Conservation (phyloP, 768 basidiomycete species). For the Thelephora aurantiotincta region DNA sequence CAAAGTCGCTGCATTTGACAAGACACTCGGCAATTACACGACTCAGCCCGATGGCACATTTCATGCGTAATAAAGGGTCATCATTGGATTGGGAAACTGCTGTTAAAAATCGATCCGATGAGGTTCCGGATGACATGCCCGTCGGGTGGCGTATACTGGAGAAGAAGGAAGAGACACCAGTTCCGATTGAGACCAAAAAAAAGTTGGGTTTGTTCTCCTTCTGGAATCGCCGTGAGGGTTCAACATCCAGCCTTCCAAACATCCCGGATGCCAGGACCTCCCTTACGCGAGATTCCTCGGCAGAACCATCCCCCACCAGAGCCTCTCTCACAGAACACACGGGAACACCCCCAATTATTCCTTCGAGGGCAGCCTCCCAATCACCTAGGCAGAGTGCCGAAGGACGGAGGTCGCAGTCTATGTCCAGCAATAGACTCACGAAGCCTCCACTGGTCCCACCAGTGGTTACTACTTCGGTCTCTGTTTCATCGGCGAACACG, state of each 20-base stretch:
- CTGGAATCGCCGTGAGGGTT: conserved; percentile 35
- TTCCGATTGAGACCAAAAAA: conserved; percentile 30
- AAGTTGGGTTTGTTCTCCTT: conserved; percentile 55
- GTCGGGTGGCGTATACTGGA: conserved; percentile 62
- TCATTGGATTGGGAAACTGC: conserved; percentile 57
- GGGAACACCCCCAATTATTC: conserved; percentile 6
- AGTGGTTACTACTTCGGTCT: neutral
- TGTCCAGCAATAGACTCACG: conserved; percentile 1
- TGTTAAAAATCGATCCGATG: conserved; percentile 37
- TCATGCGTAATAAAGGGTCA: conserved; percentile 57
- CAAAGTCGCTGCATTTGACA: conserved; percentile 49
- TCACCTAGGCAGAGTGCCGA: conserved; percentile 10
- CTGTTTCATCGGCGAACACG: conserved; percentile 2
- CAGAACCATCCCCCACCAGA: neutral
- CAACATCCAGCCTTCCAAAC: conserved; percentile 3
- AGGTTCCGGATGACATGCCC: conserved; percentile 44
- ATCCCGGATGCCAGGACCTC: neutral
- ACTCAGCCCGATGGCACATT: conserved; percentile 54
- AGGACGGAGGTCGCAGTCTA: conserved; percentile 5
- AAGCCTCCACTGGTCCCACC: neutral
- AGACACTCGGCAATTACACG: conserved; percentile 39
- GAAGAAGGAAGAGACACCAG: conserved; percentile 27
- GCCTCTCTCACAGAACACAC: neutral
- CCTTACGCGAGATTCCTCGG: neutral
- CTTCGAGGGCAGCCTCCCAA: conserved; percentile 2